Evolutionary conservation across 1,284 basidiomycete genomes (phyloP), one percentile per base, ranked within the genome.

Genomic region (Binderoboletus segoi): DNA sequence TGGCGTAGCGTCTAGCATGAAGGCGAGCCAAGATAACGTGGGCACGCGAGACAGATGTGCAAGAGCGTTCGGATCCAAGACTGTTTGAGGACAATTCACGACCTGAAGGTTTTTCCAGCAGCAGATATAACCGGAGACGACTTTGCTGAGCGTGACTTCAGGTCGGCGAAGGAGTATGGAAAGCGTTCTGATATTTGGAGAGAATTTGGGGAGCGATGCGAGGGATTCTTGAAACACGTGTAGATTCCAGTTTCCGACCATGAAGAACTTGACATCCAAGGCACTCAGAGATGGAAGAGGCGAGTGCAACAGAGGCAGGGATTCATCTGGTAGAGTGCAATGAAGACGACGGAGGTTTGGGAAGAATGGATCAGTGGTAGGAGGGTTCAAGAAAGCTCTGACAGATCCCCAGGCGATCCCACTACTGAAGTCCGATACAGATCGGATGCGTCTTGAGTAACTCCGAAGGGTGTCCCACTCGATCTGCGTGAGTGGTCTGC

Each of bases 401-500:
- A 46, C 50, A 24, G 13, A 26, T 3, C 33, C 30, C 20, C 21
- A 21, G 13, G 48, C 26, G 16, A 48, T 28, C 20, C 26, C 43
- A 12, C 13, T 6, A 0, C n/a, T 15, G 23, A 54, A 24, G 18
- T 44, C 10, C 8, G 4, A 8, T 35, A 54, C 24, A 3, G 13
- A 41, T 30, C 43, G 28, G 24, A 54, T 16, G 16, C 51, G 52
- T 42, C 30, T n/a, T 3, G 48, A n/a, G 18, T 54, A 54, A n/a
- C 51, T 40, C 18, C 15, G 33, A 8, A 57, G 56, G 32, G 23
- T 42, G 24, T 30, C 23, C 52, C 37, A 57, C 38, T 54, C 37
- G 5, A 12, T n/a, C 12, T n/a, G n/a, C 24, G 41, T 18, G 10
- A 47, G 56, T 32, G 47, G 52, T 18, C 56, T 46, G 8, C 3